phyloP scores from a whole-genome alignment of 2,329 filamentous ascomycete genomes.

The Alternaria conjuncta region DNA sequence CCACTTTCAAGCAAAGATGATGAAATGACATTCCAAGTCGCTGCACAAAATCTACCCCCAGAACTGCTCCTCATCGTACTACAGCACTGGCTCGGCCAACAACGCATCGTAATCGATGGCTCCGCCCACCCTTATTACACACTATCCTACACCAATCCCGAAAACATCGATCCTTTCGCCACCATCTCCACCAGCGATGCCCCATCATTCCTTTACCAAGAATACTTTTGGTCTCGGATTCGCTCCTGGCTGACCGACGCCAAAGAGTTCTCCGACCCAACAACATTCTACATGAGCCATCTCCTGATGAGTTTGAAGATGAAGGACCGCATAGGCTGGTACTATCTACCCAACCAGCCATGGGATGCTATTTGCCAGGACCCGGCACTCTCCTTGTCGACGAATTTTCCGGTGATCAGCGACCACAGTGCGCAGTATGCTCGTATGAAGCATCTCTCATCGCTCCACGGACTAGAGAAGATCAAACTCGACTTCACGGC shows the following conservation, averaged over 20 bases:
- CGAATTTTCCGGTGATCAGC: not conserved
- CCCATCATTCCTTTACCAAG: too few relatives aligned
- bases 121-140: not conserved
- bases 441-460: not conserved
- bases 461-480: slow-evolving; percentile 17
- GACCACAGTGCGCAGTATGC: not conserved
- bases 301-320: not conserved
- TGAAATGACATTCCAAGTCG: not conserved
- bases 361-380: not conserved
- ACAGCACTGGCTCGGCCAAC: not conserved
- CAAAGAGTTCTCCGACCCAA: slow-evolving; percentile 13
- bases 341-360: not conserved
- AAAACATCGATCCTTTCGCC: not conserved
- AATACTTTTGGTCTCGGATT: not conserved
- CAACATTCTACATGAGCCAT: slow-evolving; percentile 12
- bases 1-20: not conserved
- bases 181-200: not conserved
- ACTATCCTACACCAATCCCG: not conserved
- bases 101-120: not conserved
- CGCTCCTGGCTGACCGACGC: slow-evolving; percentile 3
- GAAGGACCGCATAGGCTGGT: not conserved
- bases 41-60: not conserved
- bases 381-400: not conserved
- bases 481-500: slow-evolving; percentile 15
- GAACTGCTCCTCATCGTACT: not conserved